Evolutionary conservation across 2,329 filamentous ascomycete species (phyloP).

Genomic region (Cercospora sesami): DNA sequence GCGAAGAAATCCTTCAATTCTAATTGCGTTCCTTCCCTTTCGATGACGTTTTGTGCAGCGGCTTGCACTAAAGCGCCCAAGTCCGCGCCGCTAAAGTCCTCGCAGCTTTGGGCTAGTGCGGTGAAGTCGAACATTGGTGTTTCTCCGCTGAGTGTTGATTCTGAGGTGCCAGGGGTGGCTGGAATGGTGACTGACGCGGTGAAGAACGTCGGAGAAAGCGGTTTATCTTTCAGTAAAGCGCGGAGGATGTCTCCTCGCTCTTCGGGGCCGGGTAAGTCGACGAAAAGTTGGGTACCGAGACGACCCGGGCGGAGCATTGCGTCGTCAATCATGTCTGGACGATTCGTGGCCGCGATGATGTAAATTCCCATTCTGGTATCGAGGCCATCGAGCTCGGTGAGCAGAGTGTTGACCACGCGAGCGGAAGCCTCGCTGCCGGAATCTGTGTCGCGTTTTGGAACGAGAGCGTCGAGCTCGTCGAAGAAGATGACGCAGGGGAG

Average conservation of each 20-base stretch:
- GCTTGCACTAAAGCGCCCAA: slow-evolving; percentile 59
- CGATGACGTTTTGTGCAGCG: slow-evolving; percentile 59
- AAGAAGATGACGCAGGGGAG: slow-evolving; percentile 96
- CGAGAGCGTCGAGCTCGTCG: slow-evolving; percentile 92
- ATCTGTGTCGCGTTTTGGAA: slow-evolving; percentile 73
- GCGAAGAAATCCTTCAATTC: slow-evolving; percentile 50
- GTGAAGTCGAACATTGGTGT: slow-evolving; percentile 52
- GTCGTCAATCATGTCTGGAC: slow-evolving; percentile 93
- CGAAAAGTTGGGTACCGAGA: slow-evolving; percentile 82
- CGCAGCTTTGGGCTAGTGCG: slow-evolving; percentile 68
- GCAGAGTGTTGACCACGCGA: slow-evolving; percentile 88
- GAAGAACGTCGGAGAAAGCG: slow-evolving; percentile 29
- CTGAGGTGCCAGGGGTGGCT: not conserved
- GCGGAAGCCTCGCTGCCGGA: slow-evolving; percentile 76
- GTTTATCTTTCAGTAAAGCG: slow-evolving; percentile 60
- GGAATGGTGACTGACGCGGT: not conserved
- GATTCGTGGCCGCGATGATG: slow-evolving; percentile 90
- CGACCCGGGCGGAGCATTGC: slow-evolving; percentile 92
- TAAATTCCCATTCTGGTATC: slow-evolving; percentile 77
- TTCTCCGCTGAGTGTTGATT: not conserved
- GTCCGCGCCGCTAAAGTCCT: slow-evolving; percentile 74
- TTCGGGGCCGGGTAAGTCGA: slow-evolving; percentile 75
- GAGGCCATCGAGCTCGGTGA: slow-evolving; percentile 90
- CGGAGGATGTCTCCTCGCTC: slow-evolving; percentile 84
- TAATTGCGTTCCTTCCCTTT: slow-evolving; percentile 48